Base-by-base conservation (phyloP, 352 stramenopile genomes). In the Phytophthora uliginosa region DNA sequence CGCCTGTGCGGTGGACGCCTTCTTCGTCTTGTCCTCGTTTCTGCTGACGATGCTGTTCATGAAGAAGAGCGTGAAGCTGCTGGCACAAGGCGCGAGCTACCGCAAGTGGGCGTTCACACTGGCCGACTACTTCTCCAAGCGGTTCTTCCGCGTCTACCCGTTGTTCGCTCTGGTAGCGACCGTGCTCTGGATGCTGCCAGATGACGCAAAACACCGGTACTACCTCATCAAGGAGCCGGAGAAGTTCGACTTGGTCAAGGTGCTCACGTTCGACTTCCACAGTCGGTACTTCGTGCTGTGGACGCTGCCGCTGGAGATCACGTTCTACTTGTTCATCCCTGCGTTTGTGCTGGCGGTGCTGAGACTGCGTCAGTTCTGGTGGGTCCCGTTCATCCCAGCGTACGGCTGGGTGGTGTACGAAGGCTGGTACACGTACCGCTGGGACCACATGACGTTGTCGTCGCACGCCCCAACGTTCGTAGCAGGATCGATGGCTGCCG, bases 101-200 rank as follows among this genome's bases (percentile, higher is more conserved):
- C 42, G 45, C 3, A 61, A 73, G 54, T 79, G 73, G 68, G 8
- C 10, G 3, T 69, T 79, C 53, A 79, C 63, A 12, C 55, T 82
- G 26, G n/a, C 33, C 13, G 78, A 88, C 61, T 74, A 71, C 18
- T 74, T 66, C 38, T 74, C 68, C 45, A 71, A 62, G 42, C 42
- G 61, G 7, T 84, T 90, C 60, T 79, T 88, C 22, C 78, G 80
- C 34, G 80, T 90, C 12, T 90, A 90, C 55, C 82, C 78, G 62
- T 57, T 90, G 4, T 90, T 90, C 45, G 60, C 66, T 12, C 65
- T 77, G 13, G 54, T 79, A 9, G 73, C 68, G 8, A 56, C 64
- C 28, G 58, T 79, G 9, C 40, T 86, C 17, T 78, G 65, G 57
- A 18, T 77, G 17, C 45, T 87, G 4, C 73, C 81, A 1, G 47